These are phyloP conservation scores for Carnegiea gigantea DNA, from an alignment of 179 eudicot species.

Conservation along the genomic window DNA sequence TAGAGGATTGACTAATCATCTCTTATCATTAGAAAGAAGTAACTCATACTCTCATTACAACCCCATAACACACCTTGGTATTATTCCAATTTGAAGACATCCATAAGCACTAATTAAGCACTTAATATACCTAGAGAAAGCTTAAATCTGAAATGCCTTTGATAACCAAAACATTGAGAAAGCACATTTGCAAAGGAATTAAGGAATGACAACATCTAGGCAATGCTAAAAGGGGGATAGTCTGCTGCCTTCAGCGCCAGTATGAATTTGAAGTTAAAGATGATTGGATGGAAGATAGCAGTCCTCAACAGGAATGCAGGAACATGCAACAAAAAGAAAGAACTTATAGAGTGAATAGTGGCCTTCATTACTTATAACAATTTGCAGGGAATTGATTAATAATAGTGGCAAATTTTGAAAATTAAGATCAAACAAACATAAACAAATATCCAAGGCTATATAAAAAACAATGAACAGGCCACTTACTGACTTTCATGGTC, in stretches of 20 bases:
- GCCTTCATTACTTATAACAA: background rate
- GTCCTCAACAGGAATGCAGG: background rate
- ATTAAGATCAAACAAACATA: background rate
- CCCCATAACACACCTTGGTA: background rate
- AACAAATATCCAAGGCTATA: conserved; percentile 1
- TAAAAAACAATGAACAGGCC: conserved; percentile 30
- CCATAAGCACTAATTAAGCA: background rate
- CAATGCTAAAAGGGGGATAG: background rate
- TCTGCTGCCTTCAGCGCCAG: background rate
- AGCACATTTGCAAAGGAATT: background rate
- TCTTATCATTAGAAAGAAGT: background rate
- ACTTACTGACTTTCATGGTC: conserved; percentile 99
- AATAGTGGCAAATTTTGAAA: background rate
- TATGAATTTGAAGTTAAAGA: background rate
- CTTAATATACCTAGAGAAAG: background rate
- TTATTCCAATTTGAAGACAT: background rate
- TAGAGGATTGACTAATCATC: background rate
- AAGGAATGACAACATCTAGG: background rate
- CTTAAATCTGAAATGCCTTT: background rate
- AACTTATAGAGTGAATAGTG: background rate
- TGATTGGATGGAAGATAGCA: background rate
- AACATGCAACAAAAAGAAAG: background rate
- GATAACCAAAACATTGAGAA: background rate
- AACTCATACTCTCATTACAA: background rate
- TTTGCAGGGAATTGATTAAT: background rate